Evolutionary conservation across 495 filamentous ascomycete species (phyloP), one percentile per base, ranked within the genome.

Genomic region (Penicillium turbatum): DNA sequence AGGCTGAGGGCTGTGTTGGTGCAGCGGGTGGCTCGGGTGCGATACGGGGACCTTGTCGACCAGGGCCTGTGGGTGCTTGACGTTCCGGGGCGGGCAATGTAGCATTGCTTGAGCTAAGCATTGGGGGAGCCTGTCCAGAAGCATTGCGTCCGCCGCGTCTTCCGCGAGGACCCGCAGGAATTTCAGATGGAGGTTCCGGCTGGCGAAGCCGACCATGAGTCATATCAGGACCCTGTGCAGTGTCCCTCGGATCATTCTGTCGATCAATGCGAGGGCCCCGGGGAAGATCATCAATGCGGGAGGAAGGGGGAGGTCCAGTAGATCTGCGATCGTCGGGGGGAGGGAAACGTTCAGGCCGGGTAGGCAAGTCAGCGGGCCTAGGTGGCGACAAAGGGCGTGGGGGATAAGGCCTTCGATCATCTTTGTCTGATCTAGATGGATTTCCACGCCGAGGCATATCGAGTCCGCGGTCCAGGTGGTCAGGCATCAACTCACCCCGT

Each of bases 131-230:
- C 12, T 72, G 68, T 6, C 56, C 61, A 17, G 67, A 43, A 13
- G 55, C 49, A 62, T 67, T 73, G n/a, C 64, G 61, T 9, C 54
- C 48, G 26, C 53, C 45, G 35, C 53, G 51, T 39, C 73, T 62
- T 31, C 79, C 78, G 37, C 87, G 76, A 2, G 90, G 90, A 1
- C 88, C 90, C 21, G 83, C 85, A 1, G 90, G 89, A 39, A 85
- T 81, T 39, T 84, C 83, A 7, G 75, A 63, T 30, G 74, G 62
- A 13, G 75, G 62, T 15, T 89, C 86, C 17, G 73, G 69, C 37
- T 72, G 73, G 29, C 75, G 74, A 34, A 81, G 69, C 47, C 79
- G 78, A 48, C 78, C 80, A 61, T 83, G 82, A 50, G 74, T 80
- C 54, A 74, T 66, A 56, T 84, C 85, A 31, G 63, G 59, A 5